Conservation (phyloP, 2,329 filamentous ascomycete species). For the Verticillium albo-atrum region DNA sequence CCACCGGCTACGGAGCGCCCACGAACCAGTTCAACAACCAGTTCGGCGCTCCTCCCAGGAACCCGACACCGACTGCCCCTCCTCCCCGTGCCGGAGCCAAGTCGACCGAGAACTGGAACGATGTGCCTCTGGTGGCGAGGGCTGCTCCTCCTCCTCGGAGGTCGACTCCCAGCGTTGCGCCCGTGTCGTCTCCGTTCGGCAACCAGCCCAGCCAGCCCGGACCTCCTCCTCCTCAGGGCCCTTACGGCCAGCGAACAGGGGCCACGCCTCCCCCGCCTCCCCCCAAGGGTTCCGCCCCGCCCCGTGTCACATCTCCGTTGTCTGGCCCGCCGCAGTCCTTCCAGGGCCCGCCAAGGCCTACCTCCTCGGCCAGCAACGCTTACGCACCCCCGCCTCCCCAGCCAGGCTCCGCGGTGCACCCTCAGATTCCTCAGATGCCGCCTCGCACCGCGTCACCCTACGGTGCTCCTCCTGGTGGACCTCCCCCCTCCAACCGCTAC, state of each 20-base stretch:
- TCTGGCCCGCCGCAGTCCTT: constrained; percentile 48
- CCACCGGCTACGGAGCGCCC: constrained; percentile 26
- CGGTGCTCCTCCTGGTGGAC: constrained; percentile 67
- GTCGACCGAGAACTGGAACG: constrained; percentile 85
- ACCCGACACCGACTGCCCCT: constrained; percentile 57
- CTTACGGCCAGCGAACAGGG: constrained; percentile 57
- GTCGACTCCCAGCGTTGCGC: constrained; percentile 65
- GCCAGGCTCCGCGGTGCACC: constrained; percentile 21
- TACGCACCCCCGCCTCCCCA: constrained; percentile 58
- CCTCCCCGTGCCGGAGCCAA: constrained; percentile 66
- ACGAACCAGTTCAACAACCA: constrained; percentile 16
- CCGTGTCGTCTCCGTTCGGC: constrained; percentile 73
- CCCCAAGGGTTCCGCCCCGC: constrained; percentile 70
- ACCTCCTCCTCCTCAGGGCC: constrained; percentile 56
- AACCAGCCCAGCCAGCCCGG: constrained; percentile 60
- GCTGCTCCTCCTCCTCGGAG: constrained; percentile 61
- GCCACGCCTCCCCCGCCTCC: constrained; percentile 75
- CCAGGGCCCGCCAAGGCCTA: constrained; percentile 40
- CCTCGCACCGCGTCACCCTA: constrained; percentile 81
- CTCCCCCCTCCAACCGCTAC: constrained; percentile 72
- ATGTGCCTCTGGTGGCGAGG: constrained; percentile 82
- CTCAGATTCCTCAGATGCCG: constrained; percentile 50
- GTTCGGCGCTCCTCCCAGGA: constrained; percentile 43
- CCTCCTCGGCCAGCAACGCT: constrained; percentile 54
- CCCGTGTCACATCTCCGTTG: constrained; percentile 69